Evolutionary conservation across 2,329 filamentous ascomycete genomes (phyloP).

Genomic region (Ceratocystis cacaofunesta): DNA sequence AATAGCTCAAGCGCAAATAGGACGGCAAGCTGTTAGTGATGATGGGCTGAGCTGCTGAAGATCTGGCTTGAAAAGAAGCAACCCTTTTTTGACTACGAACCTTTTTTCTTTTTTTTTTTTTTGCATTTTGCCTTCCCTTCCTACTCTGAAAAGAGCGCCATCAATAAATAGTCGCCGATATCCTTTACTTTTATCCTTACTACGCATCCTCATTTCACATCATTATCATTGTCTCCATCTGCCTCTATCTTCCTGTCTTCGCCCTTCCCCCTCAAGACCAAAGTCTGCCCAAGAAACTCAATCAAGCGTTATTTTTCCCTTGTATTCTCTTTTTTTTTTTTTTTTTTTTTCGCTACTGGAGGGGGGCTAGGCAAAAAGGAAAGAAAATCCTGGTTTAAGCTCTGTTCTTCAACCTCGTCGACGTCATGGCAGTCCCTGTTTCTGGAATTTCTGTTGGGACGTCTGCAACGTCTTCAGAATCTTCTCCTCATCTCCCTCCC

Average conservation of each 20-base stretch:
- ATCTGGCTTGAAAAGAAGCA: background rate
- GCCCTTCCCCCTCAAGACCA: background rate
- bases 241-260: background rate
- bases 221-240: too few species aligned
- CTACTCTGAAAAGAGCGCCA: background rate
- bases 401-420: background rate
- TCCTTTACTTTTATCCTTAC: too few species aligned
- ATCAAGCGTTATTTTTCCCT: too few species aligned
- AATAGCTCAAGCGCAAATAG: too few species aligned
- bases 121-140: background rate
- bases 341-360: conserved; percentile 11
- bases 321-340: conserved; percentile 8
- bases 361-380: background rate
- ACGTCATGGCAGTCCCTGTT: conserved; percentile 5
- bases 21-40: background rate
- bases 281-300: too few species aligned
- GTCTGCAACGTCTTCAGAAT: background rate
- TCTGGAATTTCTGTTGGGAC: background rate
- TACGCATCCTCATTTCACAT: too few species aligned
- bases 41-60: background rate
- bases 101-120: background rate
- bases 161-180: too few species aligned
- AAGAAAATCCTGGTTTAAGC: background rate
- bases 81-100: background rate
- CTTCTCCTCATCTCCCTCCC: background rate